phyloP scores from a whole-genome alignment of 2,329 filamentous ascomycete species.

The Akanthomyces lecanii region DNA sequence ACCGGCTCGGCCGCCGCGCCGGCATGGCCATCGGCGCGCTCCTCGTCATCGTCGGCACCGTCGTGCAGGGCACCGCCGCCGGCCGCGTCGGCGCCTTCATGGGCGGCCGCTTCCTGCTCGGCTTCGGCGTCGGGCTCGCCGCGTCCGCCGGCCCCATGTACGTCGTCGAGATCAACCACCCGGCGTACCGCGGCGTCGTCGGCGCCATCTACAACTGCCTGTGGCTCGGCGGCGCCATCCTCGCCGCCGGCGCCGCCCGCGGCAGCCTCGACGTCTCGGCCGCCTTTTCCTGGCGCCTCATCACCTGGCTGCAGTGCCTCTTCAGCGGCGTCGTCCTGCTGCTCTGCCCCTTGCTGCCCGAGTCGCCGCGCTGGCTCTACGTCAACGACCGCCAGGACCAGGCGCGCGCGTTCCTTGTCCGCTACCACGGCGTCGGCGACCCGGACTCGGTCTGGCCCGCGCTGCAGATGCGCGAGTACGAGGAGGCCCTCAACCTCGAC shows the following conservation, averaged over 20 bases:
- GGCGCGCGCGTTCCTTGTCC: slow-evolving; percentile 30
- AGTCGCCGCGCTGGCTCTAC: slow-evolving; percentile 39
- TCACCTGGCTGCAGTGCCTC: slow-evolving; percentile 37
- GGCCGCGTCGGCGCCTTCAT: slow-evolving; percentile 44
- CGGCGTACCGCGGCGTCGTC: slow-evolving; percentile 53
- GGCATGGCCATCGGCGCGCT: slow-evolving; percentile 46
- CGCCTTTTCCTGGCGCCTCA: slow-evolving; percentile 37
- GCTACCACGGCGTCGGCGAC: slow-evolving; percentile 43
- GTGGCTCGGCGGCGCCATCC: slow-evolving; percentile 39
- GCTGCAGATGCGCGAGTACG: slow-evolving; percentile 40
- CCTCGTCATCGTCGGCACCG: slow-evolving; percentile 38
- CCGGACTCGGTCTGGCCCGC: slow-evolving; percentile 28
- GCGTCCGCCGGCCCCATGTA: slow-evolving; percentile 60
- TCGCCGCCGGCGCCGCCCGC: slow-evolving; percentile 43
- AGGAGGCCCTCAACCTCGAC: slow-evolving; percentile 40
- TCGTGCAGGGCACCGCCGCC: slow-evolving; percentile 26
- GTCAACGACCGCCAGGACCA: slow-evolving; percentile 30
- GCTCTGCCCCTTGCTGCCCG: slow-evolving; percentile 29
- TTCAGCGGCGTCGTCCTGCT: slow-evolving; percentile 35
- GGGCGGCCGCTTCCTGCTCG: slow-evolving; percentile 50
- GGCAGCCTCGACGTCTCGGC: slow-evolving; percentile 33
- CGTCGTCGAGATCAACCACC: slow-evolving; percentile 59
- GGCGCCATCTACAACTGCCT: slow-evolving; percentile 24
- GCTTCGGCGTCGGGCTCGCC: slow-evolving; percentile 56
- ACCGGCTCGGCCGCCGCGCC: slow-evolving; percentile 43